Conservation (phyloP, 805 yeast genomes). For the Candida bentonensis region DNA sequence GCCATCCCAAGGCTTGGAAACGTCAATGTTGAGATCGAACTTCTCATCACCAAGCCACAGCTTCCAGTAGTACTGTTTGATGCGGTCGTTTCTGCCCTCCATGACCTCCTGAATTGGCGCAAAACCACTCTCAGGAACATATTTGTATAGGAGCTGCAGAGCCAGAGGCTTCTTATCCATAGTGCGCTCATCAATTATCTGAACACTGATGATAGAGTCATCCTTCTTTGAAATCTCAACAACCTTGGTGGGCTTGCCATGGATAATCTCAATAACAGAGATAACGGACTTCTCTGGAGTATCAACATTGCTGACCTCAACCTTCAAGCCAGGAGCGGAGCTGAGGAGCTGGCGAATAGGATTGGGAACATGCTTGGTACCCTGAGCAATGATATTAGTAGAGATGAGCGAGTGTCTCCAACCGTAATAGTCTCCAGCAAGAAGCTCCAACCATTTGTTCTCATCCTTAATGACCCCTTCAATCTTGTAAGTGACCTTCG, state of each 20-base stretch:
- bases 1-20: constrained; percentile 58
- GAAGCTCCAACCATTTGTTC: constrained; percentile 57
- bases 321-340: constrained; percentile 53
- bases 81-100: constrained; percentile 82
- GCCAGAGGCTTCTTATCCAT: constrained; percentile 61
- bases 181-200: constrained; percentile 79
- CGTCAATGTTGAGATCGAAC: constrained; percentile 51
- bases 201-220: constrained; percentile 45
- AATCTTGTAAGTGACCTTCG: constrained; percentile 23
- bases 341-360: constrained; percentile 69
- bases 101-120: constrained; percentile 87
- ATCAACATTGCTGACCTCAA: constrained; percentile 42
- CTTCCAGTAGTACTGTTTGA: constrained; percentile 94
- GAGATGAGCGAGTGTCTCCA: constrained; percentile 91
- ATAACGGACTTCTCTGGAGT: constrained; percentile 43
- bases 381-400: constrained; percentile 73
- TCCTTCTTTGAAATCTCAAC: constrained; percentile 44
- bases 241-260: constrained; percentile 48
- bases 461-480: constrained; percentile 16
- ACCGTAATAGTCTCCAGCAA: constrained; percentile 64
- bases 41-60: constrained; percentile 71
- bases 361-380: constrained; percentile 60
- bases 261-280: constrained; percentile 53
- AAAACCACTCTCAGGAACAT: constrained; percentile 78
- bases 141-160: constrained; percentile 64